Base-by-base conservation (phyloP, 208 protist genomes). In the Eutreptiella sp. region DNA sequence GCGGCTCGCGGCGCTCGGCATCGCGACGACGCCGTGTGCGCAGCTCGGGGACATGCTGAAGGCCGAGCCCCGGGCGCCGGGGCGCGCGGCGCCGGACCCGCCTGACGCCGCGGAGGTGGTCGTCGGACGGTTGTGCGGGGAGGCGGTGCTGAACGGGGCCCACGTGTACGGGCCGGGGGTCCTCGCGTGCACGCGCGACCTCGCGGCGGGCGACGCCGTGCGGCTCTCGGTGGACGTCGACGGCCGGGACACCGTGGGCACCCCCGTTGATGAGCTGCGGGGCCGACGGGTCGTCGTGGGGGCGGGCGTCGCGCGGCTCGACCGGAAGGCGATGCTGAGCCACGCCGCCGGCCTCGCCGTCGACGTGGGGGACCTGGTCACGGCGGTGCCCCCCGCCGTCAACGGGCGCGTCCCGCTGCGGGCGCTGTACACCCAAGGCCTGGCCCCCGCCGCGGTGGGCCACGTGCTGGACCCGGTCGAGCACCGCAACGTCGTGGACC, bases 341-440 rank as follows among this genome's bases (percentile, higher is more conserved):
- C n/a, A n/a, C n/a, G n/a, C n/a, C n/a, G n/a, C n/a, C n/a, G n/a
- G n/a, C n/a, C n/a, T n/a, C n/a, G n/a, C n/a, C n/a, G n/a, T n/a
- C n/a, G n/a, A n/a, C n/a, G n/a, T n/a, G n/a, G n/a, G n/a, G n/a
- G n/a, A n/a, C n/a, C n/a, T n/a, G n/a, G n/a, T n/a, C n/a, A n/a
- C n/a, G n/a, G n/a, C n/a, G n/a, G n/a, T n/a, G n/a, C n/a, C n/a
- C n/a, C n/a, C n/a, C n/a, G n/a, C n/a, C n/a, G n/a, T n/a, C n/a
- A n/a, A n/a, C n/a, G n/a, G n/a, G n/a, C n/a, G n/a, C n/a, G n/a
- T n/a, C n/a, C n/a, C n/a, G n/a, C n/a, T n/a, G n/a, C n/a, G n/a
- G n/a, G n/a, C n/a, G n/a, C n/a, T 89, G 83, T 53, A 84, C 0
- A 72, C 82, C 28, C 70, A 79, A 26, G 53, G 63, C 34, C 62